Percentiles rank a stretch among this genome's conserved stretches.
Evolutionary conservation across 805 yeast genomes (phyloP).

Genomic region (Myxozyma lipomycoides): DNA sequence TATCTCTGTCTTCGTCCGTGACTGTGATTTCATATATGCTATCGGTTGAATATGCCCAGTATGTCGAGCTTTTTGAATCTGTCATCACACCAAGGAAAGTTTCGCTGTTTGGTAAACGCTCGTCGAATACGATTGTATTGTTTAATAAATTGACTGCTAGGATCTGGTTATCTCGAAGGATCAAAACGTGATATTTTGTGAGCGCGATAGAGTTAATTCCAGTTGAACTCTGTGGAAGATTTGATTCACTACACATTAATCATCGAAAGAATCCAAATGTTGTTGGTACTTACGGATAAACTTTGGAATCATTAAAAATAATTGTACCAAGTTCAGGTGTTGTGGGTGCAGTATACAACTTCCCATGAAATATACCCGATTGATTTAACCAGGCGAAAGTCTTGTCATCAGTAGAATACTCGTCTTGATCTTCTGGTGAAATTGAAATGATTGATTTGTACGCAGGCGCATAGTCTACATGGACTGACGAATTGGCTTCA

Average conservation of each 20-base stretch:
- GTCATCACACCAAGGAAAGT: constrained; percentile 46
- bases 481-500: constrained; percentile 25
- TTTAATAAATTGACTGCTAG: constrained; percentile 50
- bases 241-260: constrained; percentile 14
- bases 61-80: constrained; percentile 54
- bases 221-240: constrained; percentile 12
- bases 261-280: neutral
- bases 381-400: constrained; percentile 48
- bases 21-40: constrained; percentile 69
- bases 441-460: constrained; percentile 8
- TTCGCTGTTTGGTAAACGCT: constrained; percentile 40
- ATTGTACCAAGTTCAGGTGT: constrained; percentile 21
- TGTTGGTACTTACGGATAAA: constrained; percentile 29
- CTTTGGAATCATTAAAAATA: constrained; percentile 39
- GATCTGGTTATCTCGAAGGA: constrained; percentile 46
- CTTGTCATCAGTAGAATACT: constrained; percentile 21
- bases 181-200: constrained; percentile 53
- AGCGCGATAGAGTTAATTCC: constrained; percentile 41
- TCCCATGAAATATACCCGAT: constrained; percentile 47
- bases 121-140: constrained; percentile 45
- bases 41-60: constrained; percentile 65
- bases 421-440: constrained; percentile 28
- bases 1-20: constrained; percentile 62
- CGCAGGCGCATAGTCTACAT: constrained; percentile 20
- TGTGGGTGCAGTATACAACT: constrained; percentile 30